Conservation (phyloP, 306 rosid genomes). For the Cucumis cinereus region DNA sequence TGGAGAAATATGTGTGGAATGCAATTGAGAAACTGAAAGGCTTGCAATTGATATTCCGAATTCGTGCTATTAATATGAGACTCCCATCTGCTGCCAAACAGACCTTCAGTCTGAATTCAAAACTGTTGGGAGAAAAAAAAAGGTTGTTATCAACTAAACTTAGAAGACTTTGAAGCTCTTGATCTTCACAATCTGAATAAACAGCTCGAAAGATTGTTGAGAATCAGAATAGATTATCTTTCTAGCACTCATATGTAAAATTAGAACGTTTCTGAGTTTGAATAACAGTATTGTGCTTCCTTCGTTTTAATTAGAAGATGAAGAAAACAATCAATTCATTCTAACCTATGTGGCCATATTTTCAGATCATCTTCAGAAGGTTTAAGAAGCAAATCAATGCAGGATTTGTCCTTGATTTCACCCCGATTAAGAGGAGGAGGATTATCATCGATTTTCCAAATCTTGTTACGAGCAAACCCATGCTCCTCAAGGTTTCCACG, state of each 20-base stretch:
- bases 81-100: slow-evolving; percentile 50
- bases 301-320: not conserved
- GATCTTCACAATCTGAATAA: not conserved
- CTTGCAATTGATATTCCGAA: slow-evolving; percentile 66
- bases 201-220: not conserved
- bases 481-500: slow-evolving; percentile 64
- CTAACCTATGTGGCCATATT: slow-evolving; percentile 74
- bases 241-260: not conserved
- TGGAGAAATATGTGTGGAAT: slow-evolving; percentile 60
- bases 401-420: slow-evolving; percentile 42
- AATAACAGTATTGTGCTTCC: not conserved
- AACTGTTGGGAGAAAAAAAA: slow-evolving; percentile 30
- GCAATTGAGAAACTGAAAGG: slow-evolving; percentile 83
- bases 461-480: slow-evolving; percentile 80
- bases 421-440: slow-evolving; percentile 45
- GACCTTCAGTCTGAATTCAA: slow-evolving; percentile 75
- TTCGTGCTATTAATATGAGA: slow-evolving; percentile 53
- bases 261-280: not conserved
- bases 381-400: slow-evolving; percentile 59
- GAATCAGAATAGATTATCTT: not conserved
- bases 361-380: slow-evolving; percentile 64
- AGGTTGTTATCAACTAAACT: not conserved
- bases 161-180: not conserved
- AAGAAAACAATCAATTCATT: not conserved
- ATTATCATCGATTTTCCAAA: slow-evolving; percentile 51